Evolutionary conservation across 2,329 filamentous ascomycete genomes (phyloP), one percentile per base, ranked within the genome.

Genomic region (Pseudocercospora eumusae): DNA sequence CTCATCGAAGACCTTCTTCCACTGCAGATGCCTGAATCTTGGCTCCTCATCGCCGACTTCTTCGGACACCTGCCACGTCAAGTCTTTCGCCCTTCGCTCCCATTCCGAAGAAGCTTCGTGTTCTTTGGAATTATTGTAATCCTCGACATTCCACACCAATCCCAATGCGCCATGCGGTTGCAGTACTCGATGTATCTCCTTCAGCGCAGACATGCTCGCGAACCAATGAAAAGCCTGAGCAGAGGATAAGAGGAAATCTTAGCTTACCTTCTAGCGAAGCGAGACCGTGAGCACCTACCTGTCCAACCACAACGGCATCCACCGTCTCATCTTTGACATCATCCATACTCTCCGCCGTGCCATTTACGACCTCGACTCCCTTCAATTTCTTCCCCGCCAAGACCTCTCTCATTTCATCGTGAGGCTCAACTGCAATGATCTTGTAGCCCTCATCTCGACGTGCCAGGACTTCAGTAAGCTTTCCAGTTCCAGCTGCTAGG

Each of bases 401-500:
- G 68, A 85, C 82, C 50, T 78, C 78, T 42, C 88, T 79, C 88
- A 92, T 92, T n/a, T 80, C 81, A 60, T 77, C 77, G 69, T 89
- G 84, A 23, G 88, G 88, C 74, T 90, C 83, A 54, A 91, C 78
- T 52, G 87, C 83, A 50, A 86, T 70, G 64, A 92, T 78, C 45
- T 84, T 71, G 74, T 83, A 90, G 6, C 76, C 71, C 74, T 91
- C 89, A 0, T 81, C 77, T 28, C 87, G 78, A 13, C 74, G 77
- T 6, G 85, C 83, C 33, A 92, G 79, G 18, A 82, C 68, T 72
- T 88, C 85, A 0, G 88, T 90, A 70, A 90, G 87, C 70, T 90
- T 90, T 25, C 88, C 88, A 0, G 88, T 90, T 0, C 88, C 88
- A 2, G 87, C 86, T 1, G 83, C 88, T 18, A 91, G 78, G 71